Conservation (phyloP, 805 yeast genomes). For the Starmerella khaoyaiensis region DNA sequence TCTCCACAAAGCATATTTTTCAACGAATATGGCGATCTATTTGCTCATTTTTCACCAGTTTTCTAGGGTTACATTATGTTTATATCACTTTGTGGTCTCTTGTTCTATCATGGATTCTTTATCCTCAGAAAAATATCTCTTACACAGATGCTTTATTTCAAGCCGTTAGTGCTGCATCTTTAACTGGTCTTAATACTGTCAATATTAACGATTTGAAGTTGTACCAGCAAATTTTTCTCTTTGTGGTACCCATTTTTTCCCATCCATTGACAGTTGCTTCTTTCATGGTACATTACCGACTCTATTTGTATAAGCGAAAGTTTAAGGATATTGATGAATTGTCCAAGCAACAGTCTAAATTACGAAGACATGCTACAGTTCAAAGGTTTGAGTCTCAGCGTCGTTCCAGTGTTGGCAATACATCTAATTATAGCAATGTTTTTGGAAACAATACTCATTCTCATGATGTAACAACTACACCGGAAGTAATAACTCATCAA, state of each 20-base stretch:
- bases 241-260: constrained; percentile 47
- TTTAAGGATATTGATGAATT: constrained; percentile 68
- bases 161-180: constrained; percentile 67
- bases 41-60: constrained; percentile 12
- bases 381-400: constrained; percentile 32
- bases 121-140: constrained; percentile 49
- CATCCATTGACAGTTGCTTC: constrained; percentile 88
- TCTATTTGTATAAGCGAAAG: constrained; percentile 79
- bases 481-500: too few species aligned
- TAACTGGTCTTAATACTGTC: constrained; percentile 81
- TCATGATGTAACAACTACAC: too few species aligned
- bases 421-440: too few species aligned
- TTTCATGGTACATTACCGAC: constrained; percentile 56
- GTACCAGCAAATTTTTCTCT: constrained; percentile 72
- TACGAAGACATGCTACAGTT: constrained; percentile 66
- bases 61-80: constrained; percentile 31
- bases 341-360: constrained; percentile 65
- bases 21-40: constrained; percentile 6
- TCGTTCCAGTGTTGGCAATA: too few species aligned
- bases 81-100: constrained; percentile 52
- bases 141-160: constrained; percentile 76
- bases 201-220: constrained; percentile 48
- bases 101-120: constrained; percentile 60
- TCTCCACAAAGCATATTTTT: constrained; percentile 2
- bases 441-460: too few species aligned